phyloP scores from a whole-genome alignment of 164 flowering plant species.

The Umbellularia californica region DNA sequence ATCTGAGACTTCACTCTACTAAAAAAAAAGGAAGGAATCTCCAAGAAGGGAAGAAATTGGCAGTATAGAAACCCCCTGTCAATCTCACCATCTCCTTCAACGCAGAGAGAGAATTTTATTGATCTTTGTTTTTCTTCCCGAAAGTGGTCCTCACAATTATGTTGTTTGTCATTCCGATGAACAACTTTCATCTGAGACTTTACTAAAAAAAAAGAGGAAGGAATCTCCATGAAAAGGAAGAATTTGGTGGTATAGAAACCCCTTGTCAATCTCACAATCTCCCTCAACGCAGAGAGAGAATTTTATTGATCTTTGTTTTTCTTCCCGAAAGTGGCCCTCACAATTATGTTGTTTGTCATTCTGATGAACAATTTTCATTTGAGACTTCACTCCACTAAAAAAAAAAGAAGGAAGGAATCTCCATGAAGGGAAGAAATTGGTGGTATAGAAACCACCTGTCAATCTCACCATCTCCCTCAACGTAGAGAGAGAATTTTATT shows the following conservation, averaged over 20 bases:
- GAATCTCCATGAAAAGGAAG: constrained; percentile 15
- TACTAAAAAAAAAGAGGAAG: constrained; percentile 17
- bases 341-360: too few species aligned
- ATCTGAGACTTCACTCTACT: too few species aligned
- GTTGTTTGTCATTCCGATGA: constrained; percentile 12
- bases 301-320: constrained; percentile 24
- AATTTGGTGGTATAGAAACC: constrained; percentile 35
- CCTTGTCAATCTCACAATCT: constrained; percentile 3
- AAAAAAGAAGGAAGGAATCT: constrained; percentile 17
- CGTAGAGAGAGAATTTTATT: constrained; percentile 22
- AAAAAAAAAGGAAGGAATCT: too few species aligned
- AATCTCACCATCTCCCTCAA: constrained; percentile 4
- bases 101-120: too few species aligned
- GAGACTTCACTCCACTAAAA: constrained; percentile 18
- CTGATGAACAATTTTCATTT: constrained; percentile 16
- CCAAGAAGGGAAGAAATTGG: too few species aligned
- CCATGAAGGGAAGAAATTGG: constrained; percentile 24
- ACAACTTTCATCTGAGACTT: constrained; percentile 16
- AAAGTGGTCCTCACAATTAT: constrained; percentile 31
- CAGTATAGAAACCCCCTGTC: too few species aligned
- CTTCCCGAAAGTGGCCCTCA: constrained; percentile 3
- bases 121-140: too few species aligned
- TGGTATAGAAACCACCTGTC: constrained; percentile 27
- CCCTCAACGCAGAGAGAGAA: constrained; percentile 18
- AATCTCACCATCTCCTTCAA: too few species aligned